Percentiles rank a stretch among this genome's conserved stretches.
phyloP scores from a whole-genome alignment of 2,329 filamentous ascomycete species.

The Emergomyces africanus region DNA sequence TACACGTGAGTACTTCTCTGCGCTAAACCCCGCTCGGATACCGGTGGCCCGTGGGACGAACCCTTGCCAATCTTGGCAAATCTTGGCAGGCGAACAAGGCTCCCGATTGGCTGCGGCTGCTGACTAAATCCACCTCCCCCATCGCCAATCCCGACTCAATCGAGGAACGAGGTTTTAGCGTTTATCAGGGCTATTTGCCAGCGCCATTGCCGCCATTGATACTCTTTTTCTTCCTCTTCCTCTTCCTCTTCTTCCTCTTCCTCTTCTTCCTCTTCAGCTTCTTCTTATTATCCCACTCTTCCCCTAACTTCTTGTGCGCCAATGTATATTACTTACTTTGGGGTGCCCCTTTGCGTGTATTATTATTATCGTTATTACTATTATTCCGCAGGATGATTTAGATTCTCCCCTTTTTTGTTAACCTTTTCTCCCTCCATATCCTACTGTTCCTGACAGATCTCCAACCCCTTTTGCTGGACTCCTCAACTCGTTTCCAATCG shows the following conservation, averaged over 20 bases:
- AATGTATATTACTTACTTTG: neutral
- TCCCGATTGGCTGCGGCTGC: neutral
- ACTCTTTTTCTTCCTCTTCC: too few relatives aligned
- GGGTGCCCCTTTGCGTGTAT: neutral
- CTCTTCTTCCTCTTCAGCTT: too few relatives aligned
- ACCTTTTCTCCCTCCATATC: neutral
- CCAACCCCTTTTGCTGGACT: neutral
- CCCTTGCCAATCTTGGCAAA: neutral
- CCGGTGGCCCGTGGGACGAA: neutral
- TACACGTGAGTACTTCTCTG: too few relatives aligned
- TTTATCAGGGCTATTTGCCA: neutral
- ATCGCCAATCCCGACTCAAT: neutral
- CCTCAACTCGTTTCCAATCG: neutral
- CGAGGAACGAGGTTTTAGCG: too few relatives aligned
- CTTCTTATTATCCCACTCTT: neutral
- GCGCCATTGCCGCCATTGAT: neutral
- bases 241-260: too few relatives aligned
- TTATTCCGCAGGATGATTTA: constrained; percentile 1
- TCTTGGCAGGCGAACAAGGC: neutral
- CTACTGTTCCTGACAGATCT: neutral
- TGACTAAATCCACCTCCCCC: too few relatives aligned
- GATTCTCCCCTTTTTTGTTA: neutral
- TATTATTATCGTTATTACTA: neutral
- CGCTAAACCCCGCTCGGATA: neutral
- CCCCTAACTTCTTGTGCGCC: neutral